Conservation (phyloP, 2,329 filamentous ascomycete species). For the Diaporthe ilicicola region DNA sequence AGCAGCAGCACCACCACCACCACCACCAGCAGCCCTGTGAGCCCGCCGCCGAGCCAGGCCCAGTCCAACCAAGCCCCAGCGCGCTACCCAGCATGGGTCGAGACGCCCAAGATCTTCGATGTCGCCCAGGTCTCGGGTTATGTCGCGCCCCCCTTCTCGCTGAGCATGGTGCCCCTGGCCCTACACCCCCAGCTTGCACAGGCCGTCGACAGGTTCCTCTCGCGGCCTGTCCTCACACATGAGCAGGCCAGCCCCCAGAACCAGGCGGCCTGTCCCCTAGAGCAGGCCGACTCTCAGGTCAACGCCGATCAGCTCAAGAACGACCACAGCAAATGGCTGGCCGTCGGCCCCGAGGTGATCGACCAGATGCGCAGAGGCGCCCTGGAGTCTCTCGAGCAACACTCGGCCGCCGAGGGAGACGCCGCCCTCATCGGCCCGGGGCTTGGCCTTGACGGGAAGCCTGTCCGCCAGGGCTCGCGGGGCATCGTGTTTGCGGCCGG, state of each 20-base stretch:
- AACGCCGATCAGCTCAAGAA: slow-evolving; percentile 29
- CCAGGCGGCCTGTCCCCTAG: slow-evolving; percentile 27
- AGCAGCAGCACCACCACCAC: too few species aligned
- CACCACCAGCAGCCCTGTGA: background rate
- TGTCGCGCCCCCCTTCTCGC: background rate
- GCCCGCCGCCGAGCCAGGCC: background rate
- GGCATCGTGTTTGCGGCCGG: slow-evolving; percentile 31
- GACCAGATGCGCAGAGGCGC: slow-evolving; percentile 24
- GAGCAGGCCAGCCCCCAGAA: slow-evolving; percentile 25
- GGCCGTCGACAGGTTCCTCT: slow-evolving; percentile 25
- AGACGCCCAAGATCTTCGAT: slow-evolving; percentile 26
- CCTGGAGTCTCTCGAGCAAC: slow-evolving; percentile 24
- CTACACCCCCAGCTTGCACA: slow-evolving; percentile 5
- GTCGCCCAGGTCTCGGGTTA: background rate
- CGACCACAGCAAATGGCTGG: slow-evolving; percentile 26
- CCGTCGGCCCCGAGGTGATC: slow-evolving; percentile 11
- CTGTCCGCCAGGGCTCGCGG: slow-evolving; percentile 12
- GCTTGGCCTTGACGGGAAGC: background rate
- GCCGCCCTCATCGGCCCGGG: slow-evolving; percentile 29
- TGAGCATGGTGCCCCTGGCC: background rate
- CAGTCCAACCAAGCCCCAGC: background rate
- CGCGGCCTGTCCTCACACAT: slow-evolving; percentile 28
- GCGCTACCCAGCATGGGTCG: slow-evolving; percentile 19
- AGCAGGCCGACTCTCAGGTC: slow-evolving; percentile 28
- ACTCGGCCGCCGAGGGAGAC: background rate